phyloP scores from a whole-genome alignment of 768 basidiomycete genomes.

The Panus rudis region DNA sequence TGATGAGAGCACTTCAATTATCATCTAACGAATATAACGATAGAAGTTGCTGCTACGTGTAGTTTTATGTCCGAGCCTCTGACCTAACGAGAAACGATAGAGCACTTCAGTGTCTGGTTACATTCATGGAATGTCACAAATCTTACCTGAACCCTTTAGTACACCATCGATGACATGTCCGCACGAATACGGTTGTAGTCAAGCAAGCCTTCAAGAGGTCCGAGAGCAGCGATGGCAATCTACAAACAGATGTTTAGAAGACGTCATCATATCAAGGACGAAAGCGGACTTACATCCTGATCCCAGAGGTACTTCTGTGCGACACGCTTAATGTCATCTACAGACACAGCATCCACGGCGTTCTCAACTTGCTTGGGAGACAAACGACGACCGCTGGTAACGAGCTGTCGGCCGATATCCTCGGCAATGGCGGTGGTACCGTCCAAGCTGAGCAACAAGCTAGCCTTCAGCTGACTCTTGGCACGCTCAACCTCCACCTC shows the following conservation, averaged over 20 bases:
- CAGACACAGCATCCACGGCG: constrained; percentile 83
- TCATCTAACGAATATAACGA: no score
- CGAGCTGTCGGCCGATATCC: constrained; percentile 96
- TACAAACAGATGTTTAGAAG: constrained; percentile 21
- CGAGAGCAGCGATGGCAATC: constrained; percentile 85
- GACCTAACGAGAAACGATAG: no score
- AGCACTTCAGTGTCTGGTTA: no score
- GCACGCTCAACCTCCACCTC: constrained; percentile 90
- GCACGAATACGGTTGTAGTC: constrained; percentile 89
- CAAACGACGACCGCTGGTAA: constrained; percentile 85
- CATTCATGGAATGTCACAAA: background rate
- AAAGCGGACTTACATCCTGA: constrained; percentile 62
- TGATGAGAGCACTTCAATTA: no score
- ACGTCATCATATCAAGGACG: constrained; percentile 2
- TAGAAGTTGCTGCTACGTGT: no score
- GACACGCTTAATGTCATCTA: constrained; percentile 87
- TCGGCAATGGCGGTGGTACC: constrained; percentile 97
- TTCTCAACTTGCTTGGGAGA: constrained; percentile 92
- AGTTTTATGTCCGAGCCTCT: no score
- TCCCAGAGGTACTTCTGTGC: constrained; percentile 98
- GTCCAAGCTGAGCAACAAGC: constrained; percentile 81
- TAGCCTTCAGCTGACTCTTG: constrained; percentile 97
- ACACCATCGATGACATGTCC: constrained; percentile 76
- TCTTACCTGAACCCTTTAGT: constrained; percentile 32
- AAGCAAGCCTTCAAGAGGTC: constrained; percentile 84